Conservation (phyloP, 208 protist species). For the Histomonas meleagridis region DNA sequence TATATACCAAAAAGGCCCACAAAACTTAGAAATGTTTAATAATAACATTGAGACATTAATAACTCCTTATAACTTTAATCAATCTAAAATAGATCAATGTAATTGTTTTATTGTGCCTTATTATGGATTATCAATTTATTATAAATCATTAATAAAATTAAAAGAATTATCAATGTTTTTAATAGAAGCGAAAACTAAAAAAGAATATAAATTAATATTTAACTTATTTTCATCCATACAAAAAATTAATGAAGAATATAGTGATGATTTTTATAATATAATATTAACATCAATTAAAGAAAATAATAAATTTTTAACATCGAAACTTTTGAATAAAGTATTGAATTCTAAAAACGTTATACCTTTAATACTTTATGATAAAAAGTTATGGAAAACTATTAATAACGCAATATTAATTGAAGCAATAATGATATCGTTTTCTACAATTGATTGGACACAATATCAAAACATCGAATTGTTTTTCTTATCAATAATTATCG, state of each 20-base stretch:
- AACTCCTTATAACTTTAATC: too few relatives aligned
- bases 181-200: not conserved
- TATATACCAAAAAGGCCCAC: too few relatives aligned
- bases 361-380: not conserved
- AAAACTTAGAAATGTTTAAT: too few relatives aligned
- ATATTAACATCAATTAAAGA: not conserved
- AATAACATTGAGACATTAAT: too few relatives aligned
- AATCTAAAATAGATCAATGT: too few relatives aligned
- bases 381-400: not conserved
- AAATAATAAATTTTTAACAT: not conserved
- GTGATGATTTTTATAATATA: not conserved
- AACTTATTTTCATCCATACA: not conserved
- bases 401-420: not conserved
- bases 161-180: not conserved
- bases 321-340: not conserved
- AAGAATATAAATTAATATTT: not conserved
- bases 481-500: not conserved
- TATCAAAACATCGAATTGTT: slow-evolving; percentile 15
- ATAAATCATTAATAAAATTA: not conserved
- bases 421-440: not conserved
- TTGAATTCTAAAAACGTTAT: not conserved
- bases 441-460: not conserved
- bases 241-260: not conserved
- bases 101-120: slow-evolving; percentile 27
- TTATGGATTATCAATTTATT: not conserved